Base-by-base conservation (phyloP, 805 yeast genomes). In the Priceomyces fermenticarens region DNA sequence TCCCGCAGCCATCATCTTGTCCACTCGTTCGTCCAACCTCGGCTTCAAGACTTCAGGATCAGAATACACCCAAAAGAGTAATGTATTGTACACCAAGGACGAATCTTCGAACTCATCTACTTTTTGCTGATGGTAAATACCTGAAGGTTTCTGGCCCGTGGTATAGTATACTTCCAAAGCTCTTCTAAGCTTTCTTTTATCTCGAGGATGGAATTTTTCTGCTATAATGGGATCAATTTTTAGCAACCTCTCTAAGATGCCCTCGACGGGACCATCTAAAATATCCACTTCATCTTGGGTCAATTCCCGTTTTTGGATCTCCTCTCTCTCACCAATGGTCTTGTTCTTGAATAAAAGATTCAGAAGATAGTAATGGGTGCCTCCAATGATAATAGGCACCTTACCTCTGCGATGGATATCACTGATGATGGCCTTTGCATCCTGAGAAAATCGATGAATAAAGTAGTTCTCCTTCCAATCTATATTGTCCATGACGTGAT, bases 311-410 rank as follows among this genome's bases (percentile, higher is more conserved):
- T 38, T 60, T 36, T 14, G 36, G 11, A 28, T 32, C 15, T 25
- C 23, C 10, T 52, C 54, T 11, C 44, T 43, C 2, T 67, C 58
- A 3, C 72, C 74, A 5, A 85, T 73, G 0, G 86, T 81, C 43
- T 79, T 80, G 53, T 88, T 87, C 30, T 76, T 71, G 57, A 90
- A 87, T 7, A 88, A 57, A 6, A 91, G 58, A 7, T 86, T 80
- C 60, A 87, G 97, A 29, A 88, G 67, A 57, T 93, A 93, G 60
- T 93, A 93, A 56, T 90, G 97, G 0, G 99, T 93, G 0, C 99
- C 99, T 4, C 99, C 99, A 1, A 93, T 93, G 0, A 93, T 59
- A 2, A 93, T 85, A 0, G 99, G 97, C 1, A 85, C 51, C 53
- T 88, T 89, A 0, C 86, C 86, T 14, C 85, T 57, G 0, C 57